Evolutionary conservation across 495 filamentous ascomycete genomes (phyloP).

Genomic region (Neurospora sp.): DNA sequence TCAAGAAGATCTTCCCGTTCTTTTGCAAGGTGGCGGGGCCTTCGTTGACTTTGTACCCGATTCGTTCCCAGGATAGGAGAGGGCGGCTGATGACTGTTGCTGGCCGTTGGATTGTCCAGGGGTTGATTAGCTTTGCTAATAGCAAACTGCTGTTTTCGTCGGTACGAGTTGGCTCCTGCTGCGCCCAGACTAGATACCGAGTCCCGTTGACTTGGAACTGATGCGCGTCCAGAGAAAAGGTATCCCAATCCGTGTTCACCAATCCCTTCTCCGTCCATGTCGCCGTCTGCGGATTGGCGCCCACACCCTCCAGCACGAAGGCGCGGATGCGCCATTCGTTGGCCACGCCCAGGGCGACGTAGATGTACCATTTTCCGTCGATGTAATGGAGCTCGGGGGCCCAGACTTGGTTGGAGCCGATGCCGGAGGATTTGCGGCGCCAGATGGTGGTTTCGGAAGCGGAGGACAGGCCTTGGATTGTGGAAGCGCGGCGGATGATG

Average conservation of each 20-base stretch:
- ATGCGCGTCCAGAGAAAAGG: slow-evolving; percentile 16
- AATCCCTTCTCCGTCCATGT: slow-evolving; percentile 17
- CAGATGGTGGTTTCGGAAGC: slow-evolving; percentile 24
- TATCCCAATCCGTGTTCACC: slow-evolving; percentile 22
- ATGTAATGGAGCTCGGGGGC: slow-evolving; percentile 45
- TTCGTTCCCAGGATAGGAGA: slow-evolving; percentile 36
- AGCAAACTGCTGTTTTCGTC: slow-evolving; percentile 8
- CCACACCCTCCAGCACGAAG: slow-evolving; percentile 18
- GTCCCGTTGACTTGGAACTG: slow-evolving; percentile 19
- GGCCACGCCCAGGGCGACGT: slow-evolving; percentile 23
- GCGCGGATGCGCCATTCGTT: slow-evolving; percentile 20
- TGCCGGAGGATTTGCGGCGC: slow-evolving; percentile 29
- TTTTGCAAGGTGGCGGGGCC: slow-evolving; percentile 35
- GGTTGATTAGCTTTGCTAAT: slow-evolving; percentile 14
- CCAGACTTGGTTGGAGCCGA: slow-evolving; percentile 46
- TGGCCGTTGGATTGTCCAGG: slow-evolving; percentile 17
- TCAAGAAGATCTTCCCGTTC: slow-evolving; percentile 36
- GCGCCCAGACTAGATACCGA: slow-evolving; percentile 20
- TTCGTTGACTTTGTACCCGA: slow-evolving; percentile 45
- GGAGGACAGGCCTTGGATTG: slow-evolving; percentile 37
- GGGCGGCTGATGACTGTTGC: slow-evolving; percentile 34
- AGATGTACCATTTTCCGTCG: slow-evolving; percentile 38
- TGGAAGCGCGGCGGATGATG: slow-evolving; percentile 37
- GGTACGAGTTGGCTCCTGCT: slow-evolving; percentile 11
- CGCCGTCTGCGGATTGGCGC: slow-evolving; percentile 15